phyloP scores from a whole-genome alignment of 2,329 filamentous ascomycete species.

The Beauveria scarabaeidicola region DNA sequence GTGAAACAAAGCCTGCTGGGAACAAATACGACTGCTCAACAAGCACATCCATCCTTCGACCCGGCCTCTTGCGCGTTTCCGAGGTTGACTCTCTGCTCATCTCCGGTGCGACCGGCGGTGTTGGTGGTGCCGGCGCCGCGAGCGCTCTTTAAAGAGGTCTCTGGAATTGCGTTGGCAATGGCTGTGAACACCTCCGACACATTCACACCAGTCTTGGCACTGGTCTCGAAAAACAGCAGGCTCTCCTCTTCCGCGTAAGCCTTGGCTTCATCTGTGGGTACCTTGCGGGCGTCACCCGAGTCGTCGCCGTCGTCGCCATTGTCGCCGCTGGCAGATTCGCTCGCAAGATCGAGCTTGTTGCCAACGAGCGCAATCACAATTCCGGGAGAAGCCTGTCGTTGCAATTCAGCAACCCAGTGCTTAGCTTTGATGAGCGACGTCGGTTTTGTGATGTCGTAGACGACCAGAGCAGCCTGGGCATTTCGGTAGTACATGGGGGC shows the following conservation, averaged over 20 bases:
- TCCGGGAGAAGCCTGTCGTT: conserved; percentile 88
- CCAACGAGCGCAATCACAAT: conserved; percentile 96
- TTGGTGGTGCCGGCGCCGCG: conserved; percentile 61
- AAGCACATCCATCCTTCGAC: conserved; percentile 89
- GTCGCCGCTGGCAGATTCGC: conserved; percentile 43
- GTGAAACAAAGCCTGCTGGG: conserved; percentile 7
- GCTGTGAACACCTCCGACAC: conserved; percentile 95
- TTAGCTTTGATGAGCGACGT: conserved; percentile 94
- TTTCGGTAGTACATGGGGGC: conserved; percentile 99
- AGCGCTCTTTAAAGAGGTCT: conserved; percentile 87
- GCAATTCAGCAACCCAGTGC: conserved; percentile 96
- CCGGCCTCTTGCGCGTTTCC: conserved; percentile 62
- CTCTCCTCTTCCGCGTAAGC: conserved; percentile 91
- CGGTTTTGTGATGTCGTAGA: conserved; percentile 97
- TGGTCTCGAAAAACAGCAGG: conserved; percentile 94
- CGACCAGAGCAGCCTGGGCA: conserved; percentile 91
- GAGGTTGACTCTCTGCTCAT: conserved; percentile 76
- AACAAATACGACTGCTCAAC: conserved; percentile 37
- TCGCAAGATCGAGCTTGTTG: conserved; percentile 90
- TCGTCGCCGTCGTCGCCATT: conserved; percentile 51
- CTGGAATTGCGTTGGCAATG: conserved; percentile 95
- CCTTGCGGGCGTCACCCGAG: conserved; percentile 70
- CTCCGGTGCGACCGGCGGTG: conserved; percentile 47
- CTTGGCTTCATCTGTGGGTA: conserved; percentile 85
- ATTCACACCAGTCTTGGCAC: conserved; percentile 90